A percentile compares a stretch with the other conserved stretches of the same genome.
Conservation (phyloP, 2,329 filamentous ascomycete genomes). For the Clarireedia homoeocarpa region DNA sequence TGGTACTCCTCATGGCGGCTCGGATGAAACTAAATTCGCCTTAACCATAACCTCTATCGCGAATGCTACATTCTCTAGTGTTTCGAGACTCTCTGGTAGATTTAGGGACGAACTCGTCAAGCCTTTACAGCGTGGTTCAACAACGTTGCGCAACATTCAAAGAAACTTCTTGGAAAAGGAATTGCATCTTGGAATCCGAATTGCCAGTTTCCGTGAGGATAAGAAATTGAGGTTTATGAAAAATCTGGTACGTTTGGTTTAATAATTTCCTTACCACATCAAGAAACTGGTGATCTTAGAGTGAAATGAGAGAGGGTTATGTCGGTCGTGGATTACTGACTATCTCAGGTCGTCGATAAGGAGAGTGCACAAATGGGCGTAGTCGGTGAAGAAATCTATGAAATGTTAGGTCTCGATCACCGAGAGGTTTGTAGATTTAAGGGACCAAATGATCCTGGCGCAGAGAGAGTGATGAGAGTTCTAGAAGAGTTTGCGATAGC, state of each 20-base stretch:
- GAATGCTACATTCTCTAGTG: background rate
- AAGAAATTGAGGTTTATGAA: background rate
- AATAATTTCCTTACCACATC: too few relatives aligned
- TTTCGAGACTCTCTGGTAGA: background rate
- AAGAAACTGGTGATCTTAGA: too few relatives aligned
- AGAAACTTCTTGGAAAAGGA: conserved; percentile 11
- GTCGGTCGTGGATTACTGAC: background rate
- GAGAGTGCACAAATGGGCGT: conserved; percentile 4
- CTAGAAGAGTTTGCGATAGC: conserved; percentile 1
- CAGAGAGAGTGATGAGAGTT: background rate
- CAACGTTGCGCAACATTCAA: conserved; percentile 7
- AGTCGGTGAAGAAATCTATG: background rate
- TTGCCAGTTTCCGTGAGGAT: background rate
- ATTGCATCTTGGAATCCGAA: background rate
- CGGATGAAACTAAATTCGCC: conserved; percentile 17
- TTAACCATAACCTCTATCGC: background rate
- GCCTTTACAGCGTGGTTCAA: conserved; percentile 10
- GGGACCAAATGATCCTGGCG: background rate
- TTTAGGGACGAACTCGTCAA: conserved; percentile 10
- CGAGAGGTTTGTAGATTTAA: conserved; percentile 13
- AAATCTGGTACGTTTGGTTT: background rate
- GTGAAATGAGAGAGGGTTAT: too few relatives aligned
- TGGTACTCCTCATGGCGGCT: conserved; percentile 33
- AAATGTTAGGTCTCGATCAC: conserved; percentile 14
- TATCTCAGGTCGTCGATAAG: conserved; percentile 6